phyloP scores from a whole-genome alignment of 805 yeast species.

The Ascoidea rubescens region DNA sequence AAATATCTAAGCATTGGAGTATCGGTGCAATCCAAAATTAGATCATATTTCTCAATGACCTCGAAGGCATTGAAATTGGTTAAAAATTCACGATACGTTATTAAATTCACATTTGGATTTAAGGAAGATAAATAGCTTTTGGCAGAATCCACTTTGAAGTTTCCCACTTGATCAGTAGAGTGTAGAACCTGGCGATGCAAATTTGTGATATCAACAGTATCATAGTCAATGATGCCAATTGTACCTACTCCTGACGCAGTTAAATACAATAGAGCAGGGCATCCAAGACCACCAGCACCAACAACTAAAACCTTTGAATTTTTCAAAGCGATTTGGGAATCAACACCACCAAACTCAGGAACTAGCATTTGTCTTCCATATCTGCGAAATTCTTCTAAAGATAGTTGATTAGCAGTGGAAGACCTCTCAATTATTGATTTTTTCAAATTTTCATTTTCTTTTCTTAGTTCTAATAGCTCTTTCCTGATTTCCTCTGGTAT shows the following conservation, averaged over 20 bases:
- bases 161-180: conserved; percentile 48
- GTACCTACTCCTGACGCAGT: conserved; percentile 81
- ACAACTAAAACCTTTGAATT: conserved; percentile 52
- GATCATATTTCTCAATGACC: conserved; percentile 51
- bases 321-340: conserved; percentile 47
- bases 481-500: too few species aligned
- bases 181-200: conserved; percentile 86
- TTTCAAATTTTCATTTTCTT: too few species aligned
- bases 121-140: conserved; percentile 31
- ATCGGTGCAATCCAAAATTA: conserved; percentile 88
- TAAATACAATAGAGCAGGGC: conserved; percentile 77
- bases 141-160: conserved; percentile 73
- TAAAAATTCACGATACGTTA: conserved; percentile 38
- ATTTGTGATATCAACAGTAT: conserved; percentile 71
- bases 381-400: conserved; percentile 58
- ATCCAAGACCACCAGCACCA: conserved; percentile 96
- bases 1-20: conserved; percentile 80
- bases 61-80: conserved; percentile 44
- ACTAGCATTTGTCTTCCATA: conserved; percentile 96
- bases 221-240: conserved; percentile 81
- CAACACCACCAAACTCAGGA: conserved; percentile 48
- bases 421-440: too few species aligned
- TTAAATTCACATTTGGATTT: conserved; percentile 55
- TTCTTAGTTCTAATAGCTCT: too few species aligned
- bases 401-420: conserved; percentile 7